Base-by-base conservation (phyloP, 441 rosid genomes). In the Hypseocharis bilobata region DNA sequence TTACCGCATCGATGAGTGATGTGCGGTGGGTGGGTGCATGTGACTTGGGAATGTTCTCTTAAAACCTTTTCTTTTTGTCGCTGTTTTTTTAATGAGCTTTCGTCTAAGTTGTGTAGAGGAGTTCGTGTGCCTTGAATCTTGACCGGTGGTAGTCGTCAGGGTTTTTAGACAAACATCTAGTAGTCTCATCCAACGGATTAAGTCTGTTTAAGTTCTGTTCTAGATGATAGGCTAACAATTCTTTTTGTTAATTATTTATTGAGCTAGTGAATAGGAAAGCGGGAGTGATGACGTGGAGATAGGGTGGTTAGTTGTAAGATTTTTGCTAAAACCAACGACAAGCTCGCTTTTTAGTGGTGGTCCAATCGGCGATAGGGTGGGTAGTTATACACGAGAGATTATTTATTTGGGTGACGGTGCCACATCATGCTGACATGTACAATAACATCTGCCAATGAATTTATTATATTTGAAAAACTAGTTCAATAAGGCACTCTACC, bases 1-100 rank as follows among this genome's bases (percentile, higher is more conserved):
- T 67, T 72, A 63, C 74, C 55, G 72, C 76, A 62, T 28, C 67
- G 59, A 28, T 6, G 72, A 67, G 66, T 29, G 42, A 57, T 34
- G 4, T 59, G 76, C 69, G 72, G 66, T 65, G 66, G 55, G 70
- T 67, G 83, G 55, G 70, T 67, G 83, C 82, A 80, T 78, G 84
- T 80, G 83, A 65, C 66, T 16, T 25, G 60, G 73, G 81, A 78
- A 78, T 81, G 75, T 76, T 74, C 34, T 63, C 38, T 38, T 42
- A 8, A 11, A 7, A 0, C 0, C 23, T 26, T 28, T 32, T 20
- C 62, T 3, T 52, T n/a, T 10, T 4, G 40, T 1, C 26, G 11
- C 3, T 3, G 4, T 8, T 30, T 60, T 14, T 3, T 62, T 19
- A 6, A 2, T 1, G 26, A 6, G 8, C 0, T n/a, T 3, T 19